Evolutionary conservation across 139 green algal species (phyloP).

Genomic region (Tetraselmis chui): DNA sequence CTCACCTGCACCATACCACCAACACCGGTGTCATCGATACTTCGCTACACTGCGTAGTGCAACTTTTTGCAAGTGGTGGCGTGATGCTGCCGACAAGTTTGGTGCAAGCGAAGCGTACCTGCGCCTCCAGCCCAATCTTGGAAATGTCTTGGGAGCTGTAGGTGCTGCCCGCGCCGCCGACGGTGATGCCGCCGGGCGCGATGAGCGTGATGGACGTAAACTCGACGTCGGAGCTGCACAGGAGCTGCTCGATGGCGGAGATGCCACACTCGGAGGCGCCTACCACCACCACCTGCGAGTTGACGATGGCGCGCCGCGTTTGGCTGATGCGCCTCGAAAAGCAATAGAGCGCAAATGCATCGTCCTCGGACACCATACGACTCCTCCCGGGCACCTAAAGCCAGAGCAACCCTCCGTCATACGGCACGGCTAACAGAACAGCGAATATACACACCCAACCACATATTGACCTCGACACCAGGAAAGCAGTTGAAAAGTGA

Average conservation of each 20-base stretch:
- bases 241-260: slow-evolving; percentile 50
- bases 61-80: no score
- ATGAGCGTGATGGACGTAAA: slow-evolving; percentile 61
- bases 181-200: slow-evolving; percentile 30
- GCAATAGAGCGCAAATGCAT: neutral
- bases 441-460: no score
- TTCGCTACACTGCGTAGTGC: no score
- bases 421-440: no score
- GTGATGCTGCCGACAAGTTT: neutral
- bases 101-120: neutral
- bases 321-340: neutral
- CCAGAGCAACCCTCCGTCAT: no score
- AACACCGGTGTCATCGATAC: no score
- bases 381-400: neutral
- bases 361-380: neutral
- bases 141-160: slow-evolving; percentile 19
- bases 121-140: neutral
- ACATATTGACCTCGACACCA: neutral
- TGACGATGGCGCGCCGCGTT: slow-evolving; percentile 25
- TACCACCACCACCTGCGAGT: slow-evolving; percentile 52
- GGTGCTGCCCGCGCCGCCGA: slow-evolving; percentile 29
- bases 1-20: no score
- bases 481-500: neutral
- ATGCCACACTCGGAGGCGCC: slow-evolving; percentile 52
- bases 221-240: slow-evolving; percentile 30